Base-by-base conservation (phyloP, 148 eudicot genomes). In the Rhododendron henanense region DNA sequence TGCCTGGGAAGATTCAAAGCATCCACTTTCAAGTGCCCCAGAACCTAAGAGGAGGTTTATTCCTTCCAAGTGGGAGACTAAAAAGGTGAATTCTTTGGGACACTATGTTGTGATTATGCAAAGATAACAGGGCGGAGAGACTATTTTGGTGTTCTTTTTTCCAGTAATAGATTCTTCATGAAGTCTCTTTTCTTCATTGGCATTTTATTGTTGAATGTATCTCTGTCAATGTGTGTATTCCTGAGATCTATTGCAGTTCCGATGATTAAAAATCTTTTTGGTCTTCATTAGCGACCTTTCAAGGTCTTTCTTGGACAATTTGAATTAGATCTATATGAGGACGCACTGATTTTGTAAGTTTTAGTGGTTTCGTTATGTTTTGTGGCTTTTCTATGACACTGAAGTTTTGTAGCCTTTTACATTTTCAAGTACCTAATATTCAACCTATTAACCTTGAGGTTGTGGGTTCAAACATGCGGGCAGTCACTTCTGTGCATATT, bases 31-130 rank as follows among this genome's bases (percentile, higher is more conserved):
- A 13, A 92, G 88, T 92, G 98, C 96, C 76, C 99, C 98, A 55
- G 98, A 95, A 79, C 98, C 99, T 74, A 97, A 97, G 90, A 91
- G 98, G 73, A 93, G 98, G 84, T 97, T 95, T 85, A 91, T 94
- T 88, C 96, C 94, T 84, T 97, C 99, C 28, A 95, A 94, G 88
- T 95, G 94, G 95, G 99, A 97, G 91, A 84, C 85, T 86, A 94
- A 94, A 91, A 91, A 84, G 97, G 99, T 94, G 82, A 65, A 39
- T 84, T 2, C 19, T 87, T 7, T 53, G 80, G 51, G n/a, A 81
- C n/a, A 79, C 37, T 65, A 28, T 75, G 81, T 74, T 82, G 82
- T 67, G 2, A 31, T 50, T 13, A 7, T 80, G 75, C 50, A 6
- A 41, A 16, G 55, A 44, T 71, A 48, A 71, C 44, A 10, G 51